Conservation (phyloP, 2,329 filamentous ascomycete species). For the Arthrobotrys musiformis region DNA sequence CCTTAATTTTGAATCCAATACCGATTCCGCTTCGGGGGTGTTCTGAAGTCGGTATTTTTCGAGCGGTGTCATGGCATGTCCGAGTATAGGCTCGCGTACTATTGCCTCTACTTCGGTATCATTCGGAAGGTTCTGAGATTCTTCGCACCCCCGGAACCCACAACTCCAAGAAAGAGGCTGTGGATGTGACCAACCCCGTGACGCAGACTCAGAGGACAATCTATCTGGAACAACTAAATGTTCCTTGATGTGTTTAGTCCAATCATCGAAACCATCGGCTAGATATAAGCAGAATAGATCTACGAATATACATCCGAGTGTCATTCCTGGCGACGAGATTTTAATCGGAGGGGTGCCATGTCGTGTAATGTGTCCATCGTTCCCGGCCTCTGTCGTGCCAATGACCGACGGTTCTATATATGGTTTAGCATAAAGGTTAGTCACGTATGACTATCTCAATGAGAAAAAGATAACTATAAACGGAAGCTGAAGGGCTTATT, state of each 20-base stretch:
- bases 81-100: not conserved
- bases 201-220: not conserved
- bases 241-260: not conserved
- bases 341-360: too few relatives aligned
- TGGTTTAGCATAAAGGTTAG: not conserved
- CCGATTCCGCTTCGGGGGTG: not conserved
- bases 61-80: not conserved
- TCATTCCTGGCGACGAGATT: too few relatives aligned
- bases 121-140: not conserved
- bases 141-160: not conserved
- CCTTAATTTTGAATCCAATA: not conserved
- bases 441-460: not conserved
- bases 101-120: not conserved
- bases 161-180: not conserved
- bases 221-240: not conserved
- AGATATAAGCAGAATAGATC: not conserved
- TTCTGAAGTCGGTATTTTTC: not conserved
- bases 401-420: not conserved
- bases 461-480: too few relatives aligned
- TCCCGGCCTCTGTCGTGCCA: too few relatives aligned
- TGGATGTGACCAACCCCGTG: not conserved
- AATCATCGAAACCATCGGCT: not conserved
- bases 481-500: too few relatives aligned
- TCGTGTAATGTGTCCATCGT: too few relatives aligned
- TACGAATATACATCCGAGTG: conserved; percentile 9